phyloP scores from a whole-genome alignment of 2,329 filamentous ascomycete species.

The Amylocarpus encephaloides region DNA sequence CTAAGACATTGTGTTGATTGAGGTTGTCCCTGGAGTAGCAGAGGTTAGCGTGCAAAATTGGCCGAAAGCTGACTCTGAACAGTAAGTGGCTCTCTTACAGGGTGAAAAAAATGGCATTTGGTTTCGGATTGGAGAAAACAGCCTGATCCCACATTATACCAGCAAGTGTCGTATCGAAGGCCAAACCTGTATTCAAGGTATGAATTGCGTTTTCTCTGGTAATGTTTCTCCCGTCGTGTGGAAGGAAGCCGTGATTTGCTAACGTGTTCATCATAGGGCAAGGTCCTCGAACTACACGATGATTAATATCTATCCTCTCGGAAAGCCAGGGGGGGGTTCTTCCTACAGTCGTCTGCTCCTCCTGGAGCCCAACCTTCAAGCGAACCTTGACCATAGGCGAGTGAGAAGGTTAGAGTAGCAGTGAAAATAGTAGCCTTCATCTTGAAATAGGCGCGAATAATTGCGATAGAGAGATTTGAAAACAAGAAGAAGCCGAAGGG shows the following conservation, averaged over 20 bases:
- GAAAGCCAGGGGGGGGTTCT: background rate
- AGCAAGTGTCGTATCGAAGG: constrained; percentile 38
- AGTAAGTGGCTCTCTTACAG: constrained; percentile 21
- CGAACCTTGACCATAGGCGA: background rate
- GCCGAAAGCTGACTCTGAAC: background rate
- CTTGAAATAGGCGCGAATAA: background rate
- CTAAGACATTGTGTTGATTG: constrained; percentile 41
- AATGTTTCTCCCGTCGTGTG: constrained; percentile 36
- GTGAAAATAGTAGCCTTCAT: background rate
- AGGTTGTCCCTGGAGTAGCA: constrained; percentile 34
- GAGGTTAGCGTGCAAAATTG: background rate
- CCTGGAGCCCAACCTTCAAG: background rate
- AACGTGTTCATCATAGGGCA: constrained; percentile 41
- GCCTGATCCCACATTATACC: constrained; percentile 39
- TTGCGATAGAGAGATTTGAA: no score
- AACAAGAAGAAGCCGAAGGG: no score
- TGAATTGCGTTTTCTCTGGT: constrained; percentile 31
- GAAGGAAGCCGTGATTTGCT: constrained; percentile 39
- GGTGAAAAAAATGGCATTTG: constrained; percentile 39
- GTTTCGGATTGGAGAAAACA: constrained; percentile 37
- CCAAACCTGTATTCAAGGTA: constrained; percentile 37
- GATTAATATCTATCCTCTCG: constrained; percentile 2
- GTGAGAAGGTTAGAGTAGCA: background rate
- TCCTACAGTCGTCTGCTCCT: background rate
- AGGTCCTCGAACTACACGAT: constrained; percentile 26